Evolutionary conservation across 2,329 filamentous ascomycete species (phyloP).

Genomic region (Colletotrichum gigasporum): DNA sequence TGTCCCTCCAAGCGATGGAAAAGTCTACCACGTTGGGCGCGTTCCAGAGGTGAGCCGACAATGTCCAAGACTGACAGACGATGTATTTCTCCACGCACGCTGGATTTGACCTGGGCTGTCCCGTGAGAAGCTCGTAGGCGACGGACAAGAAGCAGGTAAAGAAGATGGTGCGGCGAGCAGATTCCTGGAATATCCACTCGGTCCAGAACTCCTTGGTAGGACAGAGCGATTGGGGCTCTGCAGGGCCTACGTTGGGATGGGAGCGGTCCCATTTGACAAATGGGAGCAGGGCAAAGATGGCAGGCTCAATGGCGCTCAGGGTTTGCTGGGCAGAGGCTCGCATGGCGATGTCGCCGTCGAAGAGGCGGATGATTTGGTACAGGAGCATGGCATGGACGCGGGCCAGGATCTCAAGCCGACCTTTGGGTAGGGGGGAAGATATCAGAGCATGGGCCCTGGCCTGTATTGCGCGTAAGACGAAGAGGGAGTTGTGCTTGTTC

Average conservation of each 20-base stretch:
- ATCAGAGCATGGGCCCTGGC: conserved; percentile 54
- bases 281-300: conserved; percentile 42
- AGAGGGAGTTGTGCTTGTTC: conserved; percentile 55
- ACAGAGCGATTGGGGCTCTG: conserved; percentile 48
- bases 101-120: conserved; percentile 30
- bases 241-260: conserved; percentile 21
- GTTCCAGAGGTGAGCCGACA: conserved; percentile 49
- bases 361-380: conserved; percentile 56
- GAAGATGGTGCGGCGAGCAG: conserved; percentile 60
- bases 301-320: conserved; percentile 43
- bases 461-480: conserved; percentile 60
- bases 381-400: conserved; percentile 53
- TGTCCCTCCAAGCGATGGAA: conserved; percentile 46
- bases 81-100: conserved; percentile 42
- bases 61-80: conserved; percentile 48
- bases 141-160: conserved; percentile 56
- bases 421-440: conserved; percentile 41
- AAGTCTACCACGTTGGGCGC: conserved; percentile 48
- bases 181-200: conserved; percentile 63
- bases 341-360: conserved; percentile 51
- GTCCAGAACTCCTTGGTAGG: conserved; percentile 57
- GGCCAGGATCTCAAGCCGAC: conserved; percentile 44
- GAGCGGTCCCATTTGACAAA: conserved; percentile 44
- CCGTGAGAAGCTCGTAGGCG: conserved; percentile 45
- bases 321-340: conserved; percentile 42